These are phyloP conservation scores for Dactylellina haptotyla DNA, from an alignment of 2,329 filamentous ascomycete genomes.

Conservation along the genomic window DNA sequence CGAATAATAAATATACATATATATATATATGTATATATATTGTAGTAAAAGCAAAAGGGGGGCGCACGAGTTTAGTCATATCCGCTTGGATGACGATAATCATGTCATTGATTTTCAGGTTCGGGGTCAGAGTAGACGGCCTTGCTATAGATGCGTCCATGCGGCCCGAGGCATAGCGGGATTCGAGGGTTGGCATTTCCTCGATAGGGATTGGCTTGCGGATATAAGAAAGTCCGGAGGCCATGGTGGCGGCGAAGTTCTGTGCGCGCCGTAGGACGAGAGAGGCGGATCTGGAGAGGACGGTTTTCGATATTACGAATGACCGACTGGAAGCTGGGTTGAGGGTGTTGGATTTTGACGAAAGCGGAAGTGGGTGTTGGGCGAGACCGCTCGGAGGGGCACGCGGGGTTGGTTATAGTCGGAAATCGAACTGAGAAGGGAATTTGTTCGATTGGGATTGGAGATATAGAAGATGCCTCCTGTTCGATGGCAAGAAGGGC, in stretches of 20 bases:
- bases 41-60: not conserved
- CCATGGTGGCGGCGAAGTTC: not conserved
- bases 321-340: not conserved
- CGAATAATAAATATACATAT: too few species aligned
- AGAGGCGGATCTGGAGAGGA: not conserved
- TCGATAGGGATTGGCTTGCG: slow-evolving; percentile 3
- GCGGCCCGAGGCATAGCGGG: slow-evolving; percentile 21
- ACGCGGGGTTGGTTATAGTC: too few species aligned
- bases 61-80: slow-evolving; percentile 34
- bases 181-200: slow-evolving; percentile 12
- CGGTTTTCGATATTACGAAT: not conserved
- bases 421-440: too few species aligned
- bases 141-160: slow-evolving; percentile 42
- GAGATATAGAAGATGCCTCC: too few species aligned
- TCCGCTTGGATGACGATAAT: slow-evolving; percentile 23
- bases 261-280: not conserved
- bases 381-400: too few species aligned
- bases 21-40: not conserved
- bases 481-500: not conserved
- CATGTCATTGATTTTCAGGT: slow-evolving; percentile 22
- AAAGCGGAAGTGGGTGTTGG: not conserved
- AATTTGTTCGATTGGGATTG: too few species aligned
- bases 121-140: slow-evolving; percentile 5
- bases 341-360: not conserved
- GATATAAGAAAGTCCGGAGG: not conserved